These are phyloP conservation scores for Xylaria sp. DNA, from an alignment of 2,329 filamentous ascomycete genomes.

Conservation along the genomic window DNA sequence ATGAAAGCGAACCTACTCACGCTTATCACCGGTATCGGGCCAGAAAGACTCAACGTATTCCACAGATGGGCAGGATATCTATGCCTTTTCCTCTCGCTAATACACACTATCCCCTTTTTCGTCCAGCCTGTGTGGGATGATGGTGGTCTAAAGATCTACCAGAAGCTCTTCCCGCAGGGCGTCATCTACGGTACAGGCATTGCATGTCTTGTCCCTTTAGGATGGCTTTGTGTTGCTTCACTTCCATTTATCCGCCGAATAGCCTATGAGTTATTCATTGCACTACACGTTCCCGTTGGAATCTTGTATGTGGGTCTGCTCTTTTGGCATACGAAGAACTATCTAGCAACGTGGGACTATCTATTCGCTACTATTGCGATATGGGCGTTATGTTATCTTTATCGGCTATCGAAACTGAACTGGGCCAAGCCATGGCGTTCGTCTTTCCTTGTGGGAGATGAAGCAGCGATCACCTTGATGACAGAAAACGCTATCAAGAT, in stretches of 20 bases:
- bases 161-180: constrained; percentile 72
- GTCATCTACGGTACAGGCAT: constrained; percentile 88
- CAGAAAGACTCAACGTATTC: constrained; percentile 90
- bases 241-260: constrained; percentile 79
- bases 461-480: constrained; percentile 88
- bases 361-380: constrained; percentile 84
- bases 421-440: constrained; percentile 84
- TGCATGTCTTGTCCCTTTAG: constrained; percentile 81
- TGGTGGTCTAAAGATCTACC: constrained; percentile 76
- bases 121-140: constrained; percentile 88
- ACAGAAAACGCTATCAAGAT: constrained; percentile 95
- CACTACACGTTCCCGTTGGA: constrained; percentile 84
- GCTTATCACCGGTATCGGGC: constrained; percentile 87
- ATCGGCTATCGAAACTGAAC: constrained; percentile 86
- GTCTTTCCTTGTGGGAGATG: constrained; percentile 88
- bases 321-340: constrained; percentile 97
- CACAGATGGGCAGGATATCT: constrained; percentile 93
- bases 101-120: constrained; percentile 91
- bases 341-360: constrained; percentile 89
- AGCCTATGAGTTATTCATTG: constrained; percentile 87
- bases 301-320: constrained; percentile 84
- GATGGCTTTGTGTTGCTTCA: constrained; percentile 87
- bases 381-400: constrained; percentile 78
- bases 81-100: constrained; percentile 81
- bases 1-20: constrained; percentile 92